A percentile compares a stretch with the other conserved stretches of the same genome.
Evolutionary conservation across 306 rosid species (phyloP).

Genomic region (Inga laurina): DNA sequence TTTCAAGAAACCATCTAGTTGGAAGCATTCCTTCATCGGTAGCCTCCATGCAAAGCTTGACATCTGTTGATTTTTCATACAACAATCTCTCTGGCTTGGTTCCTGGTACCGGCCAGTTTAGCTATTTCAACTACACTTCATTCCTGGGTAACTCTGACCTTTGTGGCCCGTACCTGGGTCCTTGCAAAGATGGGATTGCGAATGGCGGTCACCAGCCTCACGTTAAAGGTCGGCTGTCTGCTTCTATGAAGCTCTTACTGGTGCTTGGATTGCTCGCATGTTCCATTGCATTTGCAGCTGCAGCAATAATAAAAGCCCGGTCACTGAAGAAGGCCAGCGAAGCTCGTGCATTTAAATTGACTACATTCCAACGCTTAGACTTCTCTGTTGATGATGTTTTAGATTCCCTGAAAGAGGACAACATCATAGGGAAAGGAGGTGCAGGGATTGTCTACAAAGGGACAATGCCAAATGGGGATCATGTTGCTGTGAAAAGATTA

Average conservation of each 20-base stretch:
- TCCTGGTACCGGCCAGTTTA: constrained; percentile 94
- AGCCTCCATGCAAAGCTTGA: constrained; percentile 87
- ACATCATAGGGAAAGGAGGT: constrained; percentile 96
- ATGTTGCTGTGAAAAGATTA: constrained; percentile 88
- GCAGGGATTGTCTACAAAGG: constrained; percentile 99
- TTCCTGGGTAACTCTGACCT: constrained; percentile 81
- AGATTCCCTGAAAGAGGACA: constrained; percentile 87
- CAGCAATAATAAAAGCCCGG: constrained; percentile 82
- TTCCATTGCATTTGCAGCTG: constrained; percentile 75
- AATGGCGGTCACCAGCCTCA: constrained; percentile 54
- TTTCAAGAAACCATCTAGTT: constrained; percentile 78
- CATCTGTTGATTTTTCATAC: constrained; percentile 89
- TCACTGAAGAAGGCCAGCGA: constrained; percentile 85
- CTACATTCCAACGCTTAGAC: constrained; percentile 91
- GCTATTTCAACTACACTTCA: constrained; percentile 94
- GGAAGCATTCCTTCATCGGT: constrained; percentile 80
- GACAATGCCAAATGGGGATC: constrained; percentile 71
- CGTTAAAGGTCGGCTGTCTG: constrained; percentile 62
- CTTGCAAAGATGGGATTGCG: constrained; percentile 77
- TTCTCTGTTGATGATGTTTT: constrained; percentile 90
- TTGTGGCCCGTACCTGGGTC: constrained; percentile 88
- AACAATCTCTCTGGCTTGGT: constrained; percentile 97
- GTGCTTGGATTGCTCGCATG: constrained; percentile 78
- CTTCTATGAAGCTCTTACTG: constrained; percentile 75
- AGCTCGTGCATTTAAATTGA: constrained; percentile 83